Conservation (phyloP, 352 stramenopile genomes). For the Pythium pyrilobum region DNA sequence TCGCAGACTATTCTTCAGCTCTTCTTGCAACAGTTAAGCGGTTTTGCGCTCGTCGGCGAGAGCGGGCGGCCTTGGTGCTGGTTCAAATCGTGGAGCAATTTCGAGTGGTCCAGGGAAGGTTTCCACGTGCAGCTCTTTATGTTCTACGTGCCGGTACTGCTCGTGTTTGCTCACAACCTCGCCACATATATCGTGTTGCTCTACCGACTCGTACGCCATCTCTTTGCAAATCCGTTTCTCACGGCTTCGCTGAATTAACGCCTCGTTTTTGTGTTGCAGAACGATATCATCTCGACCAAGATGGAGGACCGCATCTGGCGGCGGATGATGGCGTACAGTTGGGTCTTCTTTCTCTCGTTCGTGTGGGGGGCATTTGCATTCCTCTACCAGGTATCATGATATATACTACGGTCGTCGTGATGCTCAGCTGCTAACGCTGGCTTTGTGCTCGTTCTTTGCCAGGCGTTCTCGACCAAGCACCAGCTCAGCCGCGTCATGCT, state of each 20-base stretch:
- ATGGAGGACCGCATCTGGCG: conserved; percentile 65
- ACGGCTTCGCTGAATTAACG: too few relatives aligned
- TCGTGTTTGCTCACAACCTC: conserved; percentile 56
- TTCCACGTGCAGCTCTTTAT: conserved; percentile 59
- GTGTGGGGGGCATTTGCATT: conserved; percentile 40
- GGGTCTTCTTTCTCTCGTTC: conserved; percentile 47
- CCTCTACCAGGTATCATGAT: conserved; percentile 42
- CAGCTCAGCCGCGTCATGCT: conserved; percentile 41
- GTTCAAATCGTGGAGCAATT: conserved; percentile 65
- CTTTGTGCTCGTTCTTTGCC: not conserved
- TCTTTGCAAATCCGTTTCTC: too few relatives aligned
- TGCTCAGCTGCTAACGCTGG: not conserved
- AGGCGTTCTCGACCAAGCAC: conserved; percentile 39
- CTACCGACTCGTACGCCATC: conserved; percentile 52
- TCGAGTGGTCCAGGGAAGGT: conserved; percentile 36
- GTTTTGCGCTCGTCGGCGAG: conserved; percentile 48
- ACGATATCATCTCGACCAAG: conserved; percentile 49
- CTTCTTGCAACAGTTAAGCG: conserved; percentile 32
- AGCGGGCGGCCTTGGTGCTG: conserved; percentile 71
- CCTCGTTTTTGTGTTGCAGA: conserved; percentile 19
- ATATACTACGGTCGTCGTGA: too few relatives aligned
- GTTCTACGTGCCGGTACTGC: conserved; percentile 51
- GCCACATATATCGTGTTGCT: conserved; percentile 53
- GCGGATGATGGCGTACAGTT: conserved; percentile 61
- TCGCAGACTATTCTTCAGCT: conserved; percentile 47